Evolutionary conservation across 345 rosid genomes (phyloP).

Genomic region (Euphorbia pulcherrima): DNA sequence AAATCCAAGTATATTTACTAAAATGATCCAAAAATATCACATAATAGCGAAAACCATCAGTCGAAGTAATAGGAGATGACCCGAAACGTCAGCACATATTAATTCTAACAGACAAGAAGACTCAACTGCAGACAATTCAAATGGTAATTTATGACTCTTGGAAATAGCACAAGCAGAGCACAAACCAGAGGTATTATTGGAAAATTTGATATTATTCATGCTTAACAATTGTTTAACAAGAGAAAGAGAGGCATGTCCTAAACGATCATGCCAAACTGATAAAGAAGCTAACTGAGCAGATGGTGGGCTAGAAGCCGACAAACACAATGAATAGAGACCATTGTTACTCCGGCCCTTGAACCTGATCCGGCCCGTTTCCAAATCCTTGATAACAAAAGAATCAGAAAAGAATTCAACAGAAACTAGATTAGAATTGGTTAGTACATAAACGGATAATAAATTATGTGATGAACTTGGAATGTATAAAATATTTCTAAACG

Average conservation of each 20-base stretch:
- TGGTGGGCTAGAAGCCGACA: not conserved
- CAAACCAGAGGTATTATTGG: not conserved
- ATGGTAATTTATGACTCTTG: not conserved
- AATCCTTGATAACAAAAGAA: not conserved
- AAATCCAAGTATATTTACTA: not conserved
- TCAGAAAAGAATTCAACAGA: not conserved
- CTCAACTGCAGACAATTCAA: not conserved
- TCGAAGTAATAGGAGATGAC: not conserved
- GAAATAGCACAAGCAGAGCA: not conserved
- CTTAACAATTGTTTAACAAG: not conserved
- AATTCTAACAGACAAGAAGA: not conserved
- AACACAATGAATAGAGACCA: not conserved
- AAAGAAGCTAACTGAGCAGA: not conserved
- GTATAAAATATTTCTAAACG: not conserved
- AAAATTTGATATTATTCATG: not conserved
- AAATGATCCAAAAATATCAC: not conserved
- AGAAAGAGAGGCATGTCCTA: not conserved
- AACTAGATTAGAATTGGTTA: not conserved
- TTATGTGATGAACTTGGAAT: not conserved
- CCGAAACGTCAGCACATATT: conserved; percentile 1
- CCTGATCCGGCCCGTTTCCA: not conserved
- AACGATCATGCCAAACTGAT: not conserved
- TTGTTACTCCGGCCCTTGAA: not conserved
- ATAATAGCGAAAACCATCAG: not conserved
- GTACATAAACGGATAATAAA: not conserved